A percentile compares a stretch with the other conserved stretches of the same genome.
Evolutionary conservation across 1,284 basidiomycete genomes (phyloP).

Genomic region (Cutaneotrichosporon dermatis): DNA sequence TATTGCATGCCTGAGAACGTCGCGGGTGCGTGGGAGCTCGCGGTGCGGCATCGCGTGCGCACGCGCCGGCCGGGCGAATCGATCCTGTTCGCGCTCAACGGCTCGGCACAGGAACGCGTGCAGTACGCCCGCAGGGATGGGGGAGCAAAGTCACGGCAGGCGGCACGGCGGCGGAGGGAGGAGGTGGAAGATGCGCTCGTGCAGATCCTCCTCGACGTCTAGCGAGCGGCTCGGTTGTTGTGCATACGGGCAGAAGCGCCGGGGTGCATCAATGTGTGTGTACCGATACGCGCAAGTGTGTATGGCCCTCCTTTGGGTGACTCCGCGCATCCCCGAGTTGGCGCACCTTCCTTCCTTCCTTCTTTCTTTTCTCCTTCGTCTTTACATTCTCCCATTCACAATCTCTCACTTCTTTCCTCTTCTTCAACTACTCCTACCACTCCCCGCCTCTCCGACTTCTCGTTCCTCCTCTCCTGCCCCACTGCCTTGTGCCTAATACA

Average conservation of each 20-base stretch:
- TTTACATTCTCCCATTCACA: no score
- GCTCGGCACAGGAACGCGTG: constrained; percentile 20
- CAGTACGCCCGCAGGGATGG: constrained; percentile 8
- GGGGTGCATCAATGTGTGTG: no score
- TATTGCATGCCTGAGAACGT: constrained; percentile 35
- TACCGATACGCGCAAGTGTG: no score
- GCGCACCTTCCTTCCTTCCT: no score
- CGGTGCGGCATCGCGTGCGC: constrained; percentile 32
- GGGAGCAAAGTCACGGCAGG: not conserved
- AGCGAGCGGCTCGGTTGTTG: not conserved
- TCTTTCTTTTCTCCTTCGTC: no score
- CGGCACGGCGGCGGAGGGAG: constrained; percentile 2
- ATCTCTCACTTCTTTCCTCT: not conserved
- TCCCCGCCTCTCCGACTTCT: not conserved
- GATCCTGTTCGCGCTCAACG: constrained; percentile 35
- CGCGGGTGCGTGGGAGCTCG: constrained; percentile 28
- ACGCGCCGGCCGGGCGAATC: constrained; percentile 27
- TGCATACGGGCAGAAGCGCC: no score
- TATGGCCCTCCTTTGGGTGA: no score
- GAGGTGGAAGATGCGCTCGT: constrained; percentile 27
- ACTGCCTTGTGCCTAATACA: not conserved
- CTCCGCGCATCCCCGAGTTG: no score
- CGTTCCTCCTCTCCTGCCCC: not conserved
- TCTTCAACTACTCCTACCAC: not conserved
- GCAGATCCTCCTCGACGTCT: constrained; percentile 17